phyloP scores from a whole-genome alignment of 805 yeast species.

The Hanseniaspora mollemarum region DNA sequence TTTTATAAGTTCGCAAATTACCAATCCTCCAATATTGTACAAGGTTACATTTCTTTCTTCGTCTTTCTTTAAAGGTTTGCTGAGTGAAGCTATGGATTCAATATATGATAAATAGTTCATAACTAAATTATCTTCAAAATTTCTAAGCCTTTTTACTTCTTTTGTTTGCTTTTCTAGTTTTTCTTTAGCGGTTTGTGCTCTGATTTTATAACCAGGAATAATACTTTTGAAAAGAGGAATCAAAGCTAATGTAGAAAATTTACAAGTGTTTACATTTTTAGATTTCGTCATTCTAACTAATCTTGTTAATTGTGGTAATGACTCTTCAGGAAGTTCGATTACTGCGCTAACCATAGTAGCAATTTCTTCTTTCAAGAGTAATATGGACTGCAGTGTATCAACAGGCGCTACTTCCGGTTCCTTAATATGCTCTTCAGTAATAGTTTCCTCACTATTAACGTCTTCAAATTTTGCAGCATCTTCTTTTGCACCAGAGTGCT shows the following conservation, averaged over 20 bases:
- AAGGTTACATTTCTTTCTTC: conserved; percentile 25
- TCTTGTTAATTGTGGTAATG: conserved; percentile 52
- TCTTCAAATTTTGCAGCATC: conserved; percentile 7
- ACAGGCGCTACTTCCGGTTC: conserved; percentile 28
- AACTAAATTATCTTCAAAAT: conserved; percentile 70
- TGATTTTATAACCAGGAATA: conserved; percentile 77
- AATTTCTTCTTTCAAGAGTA: conserved; percentile 64
- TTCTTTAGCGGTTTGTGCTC: conserved; percentile 73
- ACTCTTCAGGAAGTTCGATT: conserved; percentile 83
- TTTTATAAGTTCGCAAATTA: conserved; percentile 65
- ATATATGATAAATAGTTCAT: conserved; percentile 58
- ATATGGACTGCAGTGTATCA: conserved; percentile 45
- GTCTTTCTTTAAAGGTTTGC: conserved; percentile 31
- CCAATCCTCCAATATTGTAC: conserved; percentile 55
- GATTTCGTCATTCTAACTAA: conserved; percentile 61
- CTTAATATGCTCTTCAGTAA: conserved; percentile 21
- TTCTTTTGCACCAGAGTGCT: neutral
- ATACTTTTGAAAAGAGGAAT: conserved; percentile 75
- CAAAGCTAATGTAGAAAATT: conserved; percentile 64
- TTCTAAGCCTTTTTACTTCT: conserved; percentile 68
- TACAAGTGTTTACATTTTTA: conserved; percentile 51
- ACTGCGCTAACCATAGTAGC: conserved; percentile 69
- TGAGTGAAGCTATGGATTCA: conserved; percentile 38
- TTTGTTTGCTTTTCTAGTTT: conserved; percentile 68
- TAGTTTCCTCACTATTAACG: conserved; percentile 19